Evolutionary conservation across 164 flowering plant species (phyloP).

Genomic region (Warburgia ugandensis): DNA sequence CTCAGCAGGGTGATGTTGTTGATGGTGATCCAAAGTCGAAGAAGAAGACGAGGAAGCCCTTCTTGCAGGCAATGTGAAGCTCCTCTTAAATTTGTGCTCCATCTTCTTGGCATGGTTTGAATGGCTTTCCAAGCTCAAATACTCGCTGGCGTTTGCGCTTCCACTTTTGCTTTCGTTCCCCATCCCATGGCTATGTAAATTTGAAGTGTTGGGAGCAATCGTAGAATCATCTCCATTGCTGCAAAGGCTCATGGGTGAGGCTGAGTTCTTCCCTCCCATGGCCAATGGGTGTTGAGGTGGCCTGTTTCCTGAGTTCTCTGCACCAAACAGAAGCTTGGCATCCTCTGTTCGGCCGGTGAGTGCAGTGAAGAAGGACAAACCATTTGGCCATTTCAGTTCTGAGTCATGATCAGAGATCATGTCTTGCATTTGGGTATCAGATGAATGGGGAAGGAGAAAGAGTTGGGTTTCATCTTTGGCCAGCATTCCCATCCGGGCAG

Average conservation of each 20-base stretch:
- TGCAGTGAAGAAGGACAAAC: constrained; percentile 49
- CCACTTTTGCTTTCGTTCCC: constrained; percentile 9
- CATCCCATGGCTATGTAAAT: constrained; percentile 1
- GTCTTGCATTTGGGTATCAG: constrained; percentile 57
- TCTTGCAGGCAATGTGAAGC: constrained; percentile 79
- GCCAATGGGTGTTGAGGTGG: constrained; percentile 6
- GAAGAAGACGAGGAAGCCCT: constrained; percentile 54
- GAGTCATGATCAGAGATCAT: constrained; percentile 68
- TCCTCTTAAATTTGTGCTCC: constrained; percentile 78
- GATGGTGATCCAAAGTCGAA: constrained; percentile 49
- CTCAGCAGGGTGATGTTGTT: constrained; percentile 4
- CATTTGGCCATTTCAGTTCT: constrained; percentile 97
- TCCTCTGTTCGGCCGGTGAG: constrained; percentile 17
- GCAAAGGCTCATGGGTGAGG: not conserved
- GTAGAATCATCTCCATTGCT: constrained; percentile 7
- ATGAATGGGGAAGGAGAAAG: constrained; percentile 67
- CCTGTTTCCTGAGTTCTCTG: constrained; percentile 6
- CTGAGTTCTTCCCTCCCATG: constrained; percentile 3
- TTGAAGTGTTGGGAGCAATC: not conserved
- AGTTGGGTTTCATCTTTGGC: constrained; percentile 68
- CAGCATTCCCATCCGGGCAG: constrained; percentile 18
- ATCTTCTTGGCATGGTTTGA: constrained; percentile 36
- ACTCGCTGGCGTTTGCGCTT: constrained; percentile 49
- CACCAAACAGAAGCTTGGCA: constrained; percentile 17
- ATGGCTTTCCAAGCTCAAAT: constrained; percentile 73